Conservation (phyloP, 345 rosid species). For the Corchorus olitorius region DNA sequence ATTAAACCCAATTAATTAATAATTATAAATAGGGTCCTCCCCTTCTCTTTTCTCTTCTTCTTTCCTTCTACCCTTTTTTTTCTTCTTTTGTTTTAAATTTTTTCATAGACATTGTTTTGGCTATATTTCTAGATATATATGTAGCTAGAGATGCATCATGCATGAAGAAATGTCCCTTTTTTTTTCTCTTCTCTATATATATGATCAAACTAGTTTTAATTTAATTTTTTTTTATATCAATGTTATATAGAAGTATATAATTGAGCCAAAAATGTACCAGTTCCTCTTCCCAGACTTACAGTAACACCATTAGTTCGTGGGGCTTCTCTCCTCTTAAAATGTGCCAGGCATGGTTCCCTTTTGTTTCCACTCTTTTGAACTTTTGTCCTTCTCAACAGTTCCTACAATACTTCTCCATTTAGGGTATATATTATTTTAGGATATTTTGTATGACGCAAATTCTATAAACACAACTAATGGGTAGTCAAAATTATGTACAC, state of each 20-base stretch:
- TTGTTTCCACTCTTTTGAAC: slow-evolving; percentile 32
- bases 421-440: not conserved
- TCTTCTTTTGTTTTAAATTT: not conserved
- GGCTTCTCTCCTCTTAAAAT: slow-evolving; percentile 35
- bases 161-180: not conserved
- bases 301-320: slow-evolving; percentile 34
- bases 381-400: slow-evolving; percentile 21
- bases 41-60: not conserved
- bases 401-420: not conserved
- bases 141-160: not conserved
- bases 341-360: slow-evolving; percentile 28
- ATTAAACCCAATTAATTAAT: not conserved
- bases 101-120: slow-evolving; percentile 1
- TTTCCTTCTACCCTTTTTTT: no score
- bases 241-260: not conserved
- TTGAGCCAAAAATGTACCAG: slow-evolving; percentile 27
- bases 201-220: not conserved
- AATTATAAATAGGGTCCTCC: not conserved
- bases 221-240: not conserved
- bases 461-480: no score
- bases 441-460: not conserved
- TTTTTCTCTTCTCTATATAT: not conserved
- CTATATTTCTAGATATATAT: not conserved
- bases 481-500: no score
- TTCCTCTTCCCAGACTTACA: slow-evolving; percentile 27